phyloP scores from a whole-genome alignment of 108 stramenopile species.

The Epithemia pelagica region DNA sequence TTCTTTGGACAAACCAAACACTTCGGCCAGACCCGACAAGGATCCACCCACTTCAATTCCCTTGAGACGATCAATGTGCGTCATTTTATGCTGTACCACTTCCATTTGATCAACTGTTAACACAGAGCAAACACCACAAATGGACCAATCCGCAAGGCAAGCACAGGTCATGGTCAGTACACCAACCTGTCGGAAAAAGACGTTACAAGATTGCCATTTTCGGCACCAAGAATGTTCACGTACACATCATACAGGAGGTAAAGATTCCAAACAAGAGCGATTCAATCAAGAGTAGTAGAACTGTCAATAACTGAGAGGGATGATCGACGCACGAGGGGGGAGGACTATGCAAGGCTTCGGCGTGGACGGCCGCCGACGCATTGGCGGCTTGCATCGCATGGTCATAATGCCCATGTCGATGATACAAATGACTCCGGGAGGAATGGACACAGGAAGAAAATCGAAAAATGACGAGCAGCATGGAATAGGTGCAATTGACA shows the following conservation, averaged over 20 bases:
- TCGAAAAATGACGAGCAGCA: conserved; percentile 58
- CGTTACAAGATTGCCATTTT: too few relatives aligned
- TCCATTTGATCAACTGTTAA: conserved; percentile 78
- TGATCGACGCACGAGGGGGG: conserved; percentile 61
- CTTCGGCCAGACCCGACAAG: conserved; percentile 63
- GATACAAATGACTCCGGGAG: conserved; percentile 17
- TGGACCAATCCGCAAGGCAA: too few relatives aligned
- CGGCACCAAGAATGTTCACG: neutral
- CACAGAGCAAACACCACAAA: neutral
- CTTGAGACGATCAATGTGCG: conserved; percentile 97
- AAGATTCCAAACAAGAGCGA: conserved; percentile 94
- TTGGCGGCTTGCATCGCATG: conserved; percentile 10
- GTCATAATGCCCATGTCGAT: conserved; percentile 13
- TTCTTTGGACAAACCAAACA: conserved; percentile 41
- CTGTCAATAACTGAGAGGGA: conserved; percentile 54
- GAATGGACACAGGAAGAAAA: conserved; percentile 54
- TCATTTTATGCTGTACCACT: conserved; percentile 84
- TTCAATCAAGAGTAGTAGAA: conserved; percentile 67
- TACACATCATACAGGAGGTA: conserved; percentile 94
- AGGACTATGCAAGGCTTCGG: neutral
- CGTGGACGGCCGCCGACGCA: neutral
- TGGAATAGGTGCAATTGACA: conserved; percentile 76
- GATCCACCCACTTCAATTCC: conserved; percentile 33
- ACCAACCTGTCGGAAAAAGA: too few relatives aligned
- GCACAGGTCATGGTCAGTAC: too few relatives aligned